These are phyloP conservation scores for Gastrodia elata DNA, from an alignment of 106 monocot genomes.

Conservation along the genomic window DNA sequence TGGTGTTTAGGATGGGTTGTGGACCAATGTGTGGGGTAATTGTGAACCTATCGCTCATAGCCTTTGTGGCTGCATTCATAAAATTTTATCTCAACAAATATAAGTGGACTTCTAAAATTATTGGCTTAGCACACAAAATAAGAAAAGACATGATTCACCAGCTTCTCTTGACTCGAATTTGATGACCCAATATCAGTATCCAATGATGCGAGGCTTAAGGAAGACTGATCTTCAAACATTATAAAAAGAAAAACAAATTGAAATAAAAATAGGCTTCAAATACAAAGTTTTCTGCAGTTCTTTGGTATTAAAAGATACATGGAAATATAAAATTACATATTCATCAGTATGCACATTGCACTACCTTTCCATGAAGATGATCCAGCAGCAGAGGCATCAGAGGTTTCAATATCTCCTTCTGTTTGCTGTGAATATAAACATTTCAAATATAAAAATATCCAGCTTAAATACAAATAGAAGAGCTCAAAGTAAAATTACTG, in stretches of 20 bases:
- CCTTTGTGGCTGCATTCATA: slow-evolving; percentile 17
- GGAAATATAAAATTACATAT: slow-evolving; percentile 4
- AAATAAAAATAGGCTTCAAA: slow-evolving; percentile 3
- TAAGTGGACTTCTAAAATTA: background rate
- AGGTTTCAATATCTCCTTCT: slow-evolving; percentile 35
- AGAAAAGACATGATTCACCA: slow-evolving; percentile 19
- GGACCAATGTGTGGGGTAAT: slow-evolving; percentile 29
- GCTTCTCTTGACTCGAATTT: slow-evolving; percentile 20
- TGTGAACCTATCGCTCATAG: slow-evolving; percentile 16
- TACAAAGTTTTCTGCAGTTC: background rate
- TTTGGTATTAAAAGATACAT: background rate
- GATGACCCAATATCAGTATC: slow-evolving; percentile 18
- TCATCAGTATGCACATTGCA: background rate
- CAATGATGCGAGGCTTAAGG: slow-evolving; percentile 19
- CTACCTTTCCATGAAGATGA: slow-evolving; percentile 36
- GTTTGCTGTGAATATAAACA: slow-evolving; percentile 23
- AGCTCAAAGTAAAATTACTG: background rate
- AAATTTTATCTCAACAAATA: background rate
- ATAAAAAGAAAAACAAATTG: background rate
- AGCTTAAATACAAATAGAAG: background rate
- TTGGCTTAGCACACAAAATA: background rate
- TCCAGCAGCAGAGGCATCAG: slow-evolving; percentile 33
- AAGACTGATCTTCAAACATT: slow-evolving; percentile 26
- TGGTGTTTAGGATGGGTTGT: slow-evolving; percentile 28
- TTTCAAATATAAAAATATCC: background rate